Evolutionary conservation across 345 rosid genomes (phyloP), one percentile per base, ranked within the genome.

Genomic region (Combretum micranthum): DNA sequence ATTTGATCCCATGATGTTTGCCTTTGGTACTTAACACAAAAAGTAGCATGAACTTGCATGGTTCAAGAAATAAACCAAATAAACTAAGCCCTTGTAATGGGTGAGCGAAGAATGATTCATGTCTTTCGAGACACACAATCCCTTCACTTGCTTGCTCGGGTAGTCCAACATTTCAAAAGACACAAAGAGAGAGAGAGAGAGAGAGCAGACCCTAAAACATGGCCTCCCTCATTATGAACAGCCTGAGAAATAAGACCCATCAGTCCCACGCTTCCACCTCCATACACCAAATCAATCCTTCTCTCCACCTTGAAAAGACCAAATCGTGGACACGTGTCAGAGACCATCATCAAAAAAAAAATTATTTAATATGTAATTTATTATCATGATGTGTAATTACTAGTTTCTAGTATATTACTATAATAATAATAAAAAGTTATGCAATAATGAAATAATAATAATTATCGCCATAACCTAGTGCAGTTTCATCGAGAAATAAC

Each of bases 201-300:
- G 69, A 63, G 62, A 55, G 64, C 86, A 75, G 81, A 87, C 97
- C 97, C 94, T 82, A 90, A 74, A 76, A 90, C 97, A 80, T 87
- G 97, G 71, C 97, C 96, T 68, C 96, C 97, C 57, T 94, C 97
- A 87, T 83, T 87, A 87, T 85, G 94, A 82, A 87, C 97, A 39
- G 89, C 96, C 66, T 90, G 97, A 76, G 97, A 90, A 72, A 90
- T 91, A 60, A 90, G 91, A 70, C 96, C 97, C 97, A 90, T 90
- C 71, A 90, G 79, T 50, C 97, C 97, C 81, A 87, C 86, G 87
- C 96, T 87, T 51, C 97, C 94, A 58, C 97, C 97, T 69, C 97
- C 97, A 66, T 87, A 90, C 52, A 90, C 96, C 84, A 90, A 75
- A 76, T 90, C 96, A 83, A 87, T 87, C 73, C 84, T 83, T 72